A percentile compares a stretch with the other conserved stretches of the same genome.
Evolutionary conservation across 78 protist genomes (phyloP).

Genomic region (Dictyostelium citrinum): DNA sequence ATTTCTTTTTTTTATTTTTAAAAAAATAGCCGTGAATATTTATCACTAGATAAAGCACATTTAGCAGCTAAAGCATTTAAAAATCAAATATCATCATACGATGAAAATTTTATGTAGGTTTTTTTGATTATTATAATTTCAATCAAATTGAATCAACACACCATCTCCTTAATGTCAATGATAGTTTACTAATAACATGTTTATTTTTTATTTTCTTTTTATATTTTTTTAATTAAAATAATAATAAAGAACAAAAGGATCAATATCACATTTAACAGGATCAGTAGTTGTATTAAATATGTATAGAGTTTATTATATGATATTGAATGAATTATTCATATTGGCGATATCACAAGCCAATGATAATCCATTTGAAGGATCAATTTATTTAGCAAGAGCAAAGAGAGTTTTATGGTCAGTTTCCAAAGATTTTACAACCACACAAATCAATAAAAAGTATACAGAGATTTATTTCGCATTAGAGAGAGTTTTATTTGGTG

Average conservation of each 20-base stretch:
- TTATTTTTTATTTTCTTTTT: neutral
- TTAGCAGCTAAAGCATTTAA: constrained; percentile 54
- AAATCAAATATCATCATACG: constrained; percentile 51
- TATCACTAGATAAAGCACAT: constrained; percentile 37
- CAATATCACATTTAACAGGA: constrained; percentile 48
- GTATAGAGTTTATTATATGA: constrained; percentile 70
- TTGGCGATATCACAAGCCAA: constrained; percentile 70
- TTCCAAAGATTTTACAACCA: neutral
- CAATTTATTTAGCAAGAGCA: constrained; percentile 54
- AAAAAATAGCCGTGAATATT: constrained; percentile 46
- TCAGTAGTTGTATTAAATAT: constrained; percentile 64
- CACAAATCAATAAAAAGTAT: constrained; percentile 21
- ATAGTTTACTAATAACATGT: too few relatives aligned
- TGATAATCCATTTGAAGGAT: constrained; percentile 71
- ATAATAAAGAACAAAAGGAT: constrained; percentile 7
- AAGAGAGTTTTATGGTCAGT: constrained; percentile 24
- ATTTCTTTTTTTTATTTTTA: neutral
- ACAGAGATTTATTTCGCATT: constrained; percentile 40
- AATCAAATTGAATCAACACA: too few relatives aligned
- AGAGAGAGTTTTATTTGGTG: constrained; percentile 59
- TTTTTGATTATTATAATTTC: neutral
- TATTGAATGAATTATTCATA: constrained; percentile 45
- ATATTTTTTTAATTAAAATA: too few relatives aligned
- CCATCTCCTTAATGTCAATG: too few relatives aligned
- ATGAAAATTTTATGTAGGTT: constrained; percentile 38